Evolutionary conservation across 164 flowering plant species (phyloP), one percentile per base, ranked within the genome.

Genomic region (Tinospora cordifolia): DNA sequence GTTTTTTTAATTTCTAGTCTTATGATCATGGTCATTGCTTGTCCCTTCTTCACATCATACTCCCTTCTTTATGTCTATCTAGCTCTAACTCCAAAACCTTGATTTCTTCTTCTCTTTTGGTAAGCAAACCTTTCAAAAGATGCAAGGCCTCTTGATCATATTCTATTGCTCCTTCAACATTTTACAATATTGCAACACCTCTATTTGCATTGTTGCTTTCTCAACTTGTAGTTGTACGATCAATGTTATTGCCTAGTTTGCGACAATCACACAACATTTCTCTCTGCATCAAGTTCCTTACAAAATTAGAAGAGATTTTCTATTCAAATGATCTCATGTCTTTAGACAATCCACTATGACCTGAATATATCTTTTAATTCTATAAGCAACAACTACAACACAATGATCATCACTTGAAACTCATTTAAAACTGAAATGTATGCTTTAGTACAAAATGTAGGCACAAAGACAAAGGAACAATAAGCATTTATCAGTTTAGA

Each of bases 161-260:
- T 81, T 90, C 96, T 21, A 90, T 69, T 92, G 96, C 79, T 92
- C 97, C 66, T 92, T 93, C 96, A 92, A 90, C 90, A 92, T 84
- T 71, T 96, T 86, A 75, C 86, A 88, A 77, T 90, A 90, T 72
- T 92, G 97, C 63, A 88, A 76, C n/a, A n/a, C n/a, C n/a, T n/a
- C n/a, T n/a, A n/a, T n/a, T n/a, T n/a, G n/a, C n/a, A n/a, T n/a
- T n/a, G 92, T 83, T 5, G 96, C 90, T 72, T 92, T 92, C 80
- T 90, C 96, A 49, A 87, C 93, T 70, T 92, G 97, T 74, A 92
- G 71, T 72, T 87, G 70, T 0, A 90, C 87, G 58, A 91, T 89
- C 97, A 91, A 89, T 25, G 97, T 91, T 94, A 88, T 87, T 15
- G 94, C 88, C 67, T 89, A 83, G 75, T 88, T 88, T 22, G 87